Percentiles rank a stretch among this genome's conserved stretches.
Evolutionary conservation across 140 eudicot genomes (phyloP).

Genomic region (Oenanthe javanica): DNA sequence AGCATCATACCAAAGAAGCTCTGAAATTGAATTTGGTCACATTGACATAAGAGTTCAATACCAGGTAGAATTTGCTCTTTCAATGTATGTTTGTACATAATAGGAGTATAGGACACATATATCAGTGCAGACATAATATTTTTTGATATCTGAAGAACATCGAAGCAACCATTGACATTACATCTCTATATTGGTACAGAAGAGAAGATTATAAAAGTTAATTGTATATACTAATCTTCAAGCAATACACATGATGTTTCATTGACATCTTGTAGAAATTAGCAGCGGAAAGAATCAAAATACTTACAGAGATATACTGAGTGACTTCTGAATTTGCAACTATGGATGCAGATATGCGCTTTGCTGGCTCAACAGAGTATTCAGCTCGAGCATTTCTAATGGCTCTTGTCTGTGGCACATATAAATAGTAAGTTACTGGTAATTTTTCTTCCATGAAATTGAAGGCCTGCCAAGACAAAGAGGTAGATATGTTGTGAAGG

Average conservation of each 20-base stretch:
- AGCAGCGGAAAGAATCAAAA: neutral
- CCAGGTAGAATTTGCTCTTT: neutral
- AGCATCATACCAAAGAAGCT: neutral
- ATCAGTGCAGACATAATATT: neutral
- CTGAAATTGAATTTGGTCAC: neutral
- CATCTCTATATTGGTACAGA: neutral
- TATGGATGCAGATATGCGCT: conserved; percentile 84
- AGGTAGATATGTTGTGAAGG: neutral
- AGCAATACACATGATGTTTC: neutral
- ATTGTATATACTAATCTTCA: neutral
- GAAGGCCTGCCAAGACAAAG: neutral
- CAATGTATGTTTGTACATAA: neutral
- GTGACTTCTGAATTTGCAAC: conserved; percentile 82
- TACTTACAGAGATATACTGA: conserved; percentile 74
- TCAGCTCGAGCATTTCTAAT: conserved; percentile 93
- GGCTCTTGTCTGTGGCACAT: conserved; percentile 57
- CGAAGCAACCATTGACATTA: neutral
- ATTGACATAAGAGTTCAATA: neutral
- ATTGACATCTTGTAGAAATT: neutral
- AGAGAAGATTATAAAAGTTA: neutral
- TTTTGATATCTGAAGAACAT: neutral
- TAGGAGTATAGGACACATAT: neutral
- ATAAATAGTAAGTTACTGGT: conserved; percentile 7
- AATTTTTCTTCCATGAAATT: conserved; percentile 8
- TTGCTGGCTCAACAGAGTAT: conserved; percentile 94